Conservation (phyloP, 164 flowering plant species). For the Saururus chinensis region DNA sequence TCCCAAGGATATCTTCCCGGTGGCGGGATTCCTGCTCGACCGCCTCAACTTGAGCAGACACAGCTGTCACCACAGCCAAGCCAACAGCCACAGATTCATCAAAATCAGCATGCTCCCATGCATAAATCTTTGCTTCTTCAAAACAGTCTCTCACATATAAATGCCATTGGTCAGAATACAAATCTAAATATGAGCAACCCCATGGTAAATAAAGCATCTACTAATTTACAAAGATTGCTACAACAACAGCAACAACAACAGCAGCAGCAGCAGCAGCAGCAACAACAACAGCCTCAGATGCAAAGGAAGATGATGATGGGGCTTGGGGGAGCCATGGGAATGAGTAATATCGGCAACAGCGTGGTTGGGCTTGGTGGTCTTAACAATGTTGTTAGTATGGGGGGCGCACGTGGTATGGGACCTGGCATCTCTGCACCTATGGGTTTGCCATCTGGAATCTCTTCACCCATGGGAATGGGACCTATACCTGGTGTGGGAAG, state of each 20-base stretch:
- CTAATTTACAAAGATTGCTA: constrained; percentile 47
- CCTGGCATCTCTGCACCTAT: constrained; percentile 55
- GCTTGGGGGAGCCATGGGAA: constrained; percentile 45
- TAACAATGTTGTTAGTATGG: constrained; percentile 52
- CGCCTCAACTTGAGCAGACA: constrained; percentile 51
- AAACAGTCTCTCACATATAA: constrained; percentile 46
- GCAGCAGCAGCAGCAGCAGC: constrained; percentile 22
- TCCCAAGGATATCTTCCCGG: constrained; percentile 61
- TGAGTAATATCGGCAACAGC: constrained; percentile 50
- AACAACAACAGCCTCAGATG: constrained; percentile 17
- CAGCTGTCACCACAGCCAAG: constrained; percentile 36
- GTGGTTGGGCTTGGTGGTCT: constrained; percentile 59
- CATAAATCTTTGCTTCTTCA: constrained; percentile 31
- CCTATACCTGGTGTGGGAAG: constrained; percentile 48
- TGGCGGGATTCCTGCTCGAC: constrained; percentile 36
- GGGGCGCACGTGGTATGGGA: constrained; percentile 56
- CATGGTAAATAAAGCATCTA: constrained; percentile 46
- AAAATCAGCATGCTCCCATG: constrained; percentile 7
- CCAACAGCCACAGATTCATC: constrained; percentile 31
- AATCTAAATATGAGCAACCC: constrained; percentile 45
- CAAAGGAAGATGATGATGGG: constrained; percentile 69
- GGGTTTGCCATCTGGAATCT: constrained; percentile 53
- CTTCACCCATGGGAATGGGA: constrained; percentile 38
- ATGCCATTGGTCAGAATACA: constrained; percentile 41
- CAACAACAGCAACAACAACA: constrained; percentile 74